Conservation (phyloP, 306 rosid species). For the Trifolium dubium region DNA sequence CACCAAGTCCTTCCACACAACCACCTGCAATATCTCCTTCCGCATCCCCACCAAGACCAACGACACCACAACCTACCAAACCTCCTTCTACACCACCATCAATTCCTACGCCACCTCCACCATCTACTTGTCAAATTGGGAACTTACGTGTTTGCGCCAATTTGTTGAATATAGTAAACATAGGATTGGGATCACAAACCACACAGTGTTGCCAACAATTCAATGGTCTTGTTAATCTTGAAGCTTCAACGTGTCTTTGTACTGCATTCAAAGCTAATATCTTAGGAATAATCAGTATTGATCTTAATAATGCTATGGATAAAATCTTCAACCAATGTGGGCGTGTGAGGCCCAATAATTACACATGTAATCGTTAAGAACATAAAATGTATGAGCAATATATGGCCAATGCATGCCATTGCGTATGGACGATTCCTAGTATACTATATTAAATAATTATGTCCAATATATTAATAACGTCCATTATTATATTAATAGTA, state of each 20-base stretch:
- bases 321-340: conserved; percentile 68
- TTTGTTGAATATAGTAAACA: conserved; percentile 18
- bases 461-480: too few species aligned
- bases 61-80: background rate
- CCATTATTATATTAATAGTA: too few species aligned
- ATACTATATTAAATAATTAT: background rate
- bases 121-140: background rate
- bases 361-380: conserved; percentile 41
- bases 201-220: conserved; percentile 52
- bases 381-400: background rate
- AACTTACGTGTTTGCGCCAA: background rate
- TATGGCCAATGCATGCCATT: background rate
- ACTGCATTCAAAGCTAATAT: conserved; percentile 55
- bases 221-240: conserved; percentile 46
- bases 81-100: background rate
- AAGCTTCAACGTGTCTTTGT: conserved; percentile 59
- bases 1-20: too few species aligned
- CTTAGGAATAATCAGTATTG: conserved; percentile 55
- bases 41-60: background rate
- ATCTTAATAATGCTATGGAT: conserved; percentile 51
- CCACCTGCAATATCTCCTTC: background rate
- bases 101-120: background rate
- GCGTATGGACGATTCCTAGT: background rate
- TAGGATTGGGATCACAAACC: conserved; percentile 58
- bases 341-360: conserved; percentile 53